Evolutionary conservation across 768 basidiomycete genomes (phyloP), one percentile per base, ranked within the genome.

Genomic region (Leccinum boreale): DNA sequence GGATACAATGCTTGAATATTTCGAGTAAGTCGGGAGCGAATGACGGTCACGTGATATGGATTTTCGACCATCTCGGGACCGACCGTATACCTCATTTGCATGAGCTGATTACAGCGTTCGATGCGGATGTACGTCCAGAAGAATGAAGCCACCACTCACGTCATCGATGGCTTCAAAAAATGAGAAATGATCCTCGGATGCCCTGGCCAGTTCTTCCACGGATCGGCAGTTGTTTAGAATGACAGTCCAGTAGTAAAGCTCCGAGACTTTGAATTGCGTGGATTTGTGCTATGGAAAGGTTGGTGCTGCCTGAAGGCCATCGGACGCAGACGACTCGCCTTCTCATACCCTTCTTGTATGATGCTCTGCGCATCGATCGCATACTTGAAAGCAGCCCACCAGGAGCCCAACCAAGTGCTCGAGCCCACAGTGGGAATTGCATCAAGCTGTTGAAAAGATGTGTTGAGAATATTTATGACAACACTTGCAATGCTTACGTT

Each of bases 191-290:
- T 74, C 71, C 8, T 78, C 75, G 0, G 77, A 66, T 8, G 77
- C 77, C 42, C 65, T 77, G 1, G 70, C 61, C 3, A 82, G 28
- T 42, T 82, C 80, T 3, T 79, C 74, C 14, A 79, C 57, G 9
- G 72, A 56, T 21, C 65, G 55, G 1, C 59, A 60, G 5, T 71
- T 67, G n/a, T 65, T 69, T 0, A 77, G 58, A 10, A 82, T 50
- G 23, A 82, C 72, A 0, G 69, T 56, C 81, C 81, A 83, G 14
- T 28, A 7, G 15, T 51, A 35, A 4, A 17, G 21, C 4, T 23
- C 50, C 3, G 33, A 12, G 29, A 51, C 50, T 15, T 51, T 51
- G 50, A 51, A 51, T 19, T 21, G 50, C 4, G 50, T 5, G 6
- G 21, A 17, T 21, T 35, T 51, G 14, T 51, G 33, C 50, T 51